These are phyloP conservation scores for Auxenochlorella protothecoides DNA, from an alignment of 139 green algal genomes.

Conservation along the genomic window DNA sequence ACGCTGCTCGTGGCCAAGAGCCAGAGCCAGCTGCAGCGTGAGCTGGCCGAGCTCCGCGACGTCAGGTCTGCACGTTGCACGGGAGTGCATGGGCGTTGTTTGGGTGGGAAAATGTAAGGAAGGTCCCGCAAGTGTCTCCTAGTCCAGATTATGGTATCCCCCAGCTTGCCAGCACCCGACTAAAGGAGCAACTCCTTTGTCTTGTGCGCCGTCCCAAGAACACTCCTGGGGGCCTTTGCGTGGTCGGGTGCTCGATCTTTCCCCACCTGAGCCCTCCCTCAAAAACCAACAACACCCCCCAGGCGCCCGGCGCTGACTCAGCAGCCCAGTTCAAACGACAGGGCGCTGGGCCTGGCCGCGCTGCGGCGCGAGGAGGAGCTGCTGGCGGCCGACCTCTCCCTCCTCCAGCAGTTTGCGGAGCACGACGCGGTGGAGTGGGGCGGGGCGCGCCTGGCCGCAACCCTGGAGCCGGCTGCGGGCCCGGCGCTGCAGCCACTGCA, in stretches of 20 bases:
- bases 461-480: neutral
- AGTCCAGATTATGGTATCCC: no score
- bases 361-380: constrained; percentile 32
- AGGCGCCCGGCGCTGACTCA: constrained; percentile 1
- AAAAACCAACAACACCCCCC: no score
- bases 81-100: no score
- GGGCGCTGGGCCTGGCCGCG: constrained; percentile 1
- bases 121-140: no score
- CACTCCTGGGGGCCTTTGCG: no score
- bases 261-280: no score
- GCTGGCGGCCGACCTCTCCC: constrained; percentile 30
- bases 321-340: neutral
- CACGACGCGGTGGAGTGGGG: constrained; percentile 22
- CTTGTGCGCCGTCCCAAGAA: no score
- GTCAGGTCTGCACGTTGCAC: neutral
- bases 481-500: neutral
- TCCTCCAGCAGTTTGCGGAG: constrained; percentile 43
- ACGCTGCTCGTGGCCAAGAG: constrained; percentile 63
- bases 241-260: no score
- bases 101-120: no score
- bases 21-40: constrained; percentile 30
- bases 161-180: no score
- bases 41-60: constrained; percentile 15
- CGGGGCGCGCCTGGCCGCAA: constrained; percentile 13
- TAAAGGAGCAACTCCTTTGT: no score